phyloP scores from a whole-genome alignment of 148 eudicot genomes.

The Vaccinium darrowii region DNA sequence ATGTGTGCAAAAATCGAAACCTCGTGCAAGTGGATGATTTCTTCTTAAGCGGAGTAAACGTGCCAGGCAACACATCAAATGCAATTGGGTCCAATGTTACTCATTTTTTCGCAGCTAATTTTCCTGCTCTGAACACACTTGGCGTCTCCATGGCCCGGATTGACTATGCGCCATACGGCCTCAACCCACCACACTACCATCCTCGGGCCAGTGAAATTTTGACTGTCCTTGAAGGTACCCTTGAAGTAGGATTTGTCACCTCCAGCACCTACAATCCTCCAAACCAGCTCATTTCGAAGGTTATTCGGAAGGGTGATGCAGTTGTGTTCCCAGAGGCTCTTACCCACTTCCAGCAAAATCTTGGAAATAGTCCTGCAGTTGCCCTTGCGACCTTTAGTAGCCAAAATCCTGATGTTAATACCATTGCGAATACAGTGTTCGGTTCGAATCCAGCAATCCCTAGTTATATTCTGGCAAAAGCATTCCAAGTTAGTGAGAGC shows the following conservation, averaged over 20 bases:
- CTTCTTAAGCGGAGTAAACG: constrained; percentile 21
- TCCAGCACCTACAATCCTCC: constrained; percentile 11
- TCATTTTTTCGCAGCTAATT: constrained; percentile 5
- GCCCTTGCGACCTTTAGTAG: no score
- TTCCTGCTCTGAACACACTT: constrained; percentile 28
- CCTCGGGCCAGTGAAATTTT: constrained; percentile 27
- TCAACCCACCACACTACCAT: constrained; percentile 25
- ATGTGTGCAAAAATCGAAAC: no score
- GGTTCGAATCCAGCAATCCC: no score
- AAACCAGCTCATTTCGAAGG: constrained; percentile 1
- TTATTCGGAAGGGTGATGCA: background rate
- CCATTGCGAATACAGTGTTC: no score
- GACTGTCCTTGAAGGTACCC: constrained; percentile 20
- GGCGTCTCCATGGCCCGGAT: constrained; percentile 26
- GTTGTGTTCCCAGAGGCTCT: no score
- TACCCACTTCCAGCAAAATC: no score
- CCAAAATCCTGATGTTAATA: no score
- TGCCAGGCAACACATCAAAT: constrained; percentile 17
- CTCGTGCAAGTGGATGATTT: background rate
- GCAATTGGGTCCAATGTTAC: constrained; percentile 23
- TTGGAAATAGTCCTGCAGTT: no score
- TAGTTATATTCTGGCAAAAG: no score
- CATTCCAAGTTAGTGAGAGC: no score
- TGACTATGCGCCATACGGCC: constrained; percentile 26
- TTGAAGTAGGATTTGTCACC: constrained; percentile 16